A percentile compares a stretch with the other conserved stretches of the same genome.
Evolutionary conservation across 129 eudicot species (phyloP).

Genomic region (Artemisia tridentata): DNA sequence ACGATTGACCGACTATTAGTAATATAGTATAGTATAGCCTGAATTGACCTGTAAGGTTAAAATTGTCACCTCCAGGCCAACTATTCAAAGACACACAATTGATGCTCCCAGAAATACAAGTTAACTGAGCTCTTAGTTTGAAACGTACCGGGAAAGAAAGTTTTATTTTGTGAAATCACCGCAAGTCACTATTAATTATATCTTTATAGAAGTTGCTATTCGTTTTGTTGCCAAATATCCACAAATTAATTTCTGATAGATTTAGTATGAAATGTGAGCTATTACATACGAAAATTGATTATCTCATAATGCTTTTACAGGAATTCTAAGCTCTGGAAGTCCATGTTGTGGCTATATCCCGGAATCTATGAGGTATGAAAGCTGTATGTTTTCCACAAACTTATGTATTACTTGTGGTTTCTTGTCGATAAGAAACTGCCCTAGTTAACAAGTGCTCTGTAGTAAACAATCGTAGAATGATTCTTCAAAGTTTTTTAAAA

Average conservation of each 20-base stretch:
- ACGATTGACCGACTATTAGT: not conserved
- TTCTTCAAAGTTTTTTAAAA: not conserved
- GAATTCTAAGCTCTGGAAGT: slow-evolving; percentile 62
- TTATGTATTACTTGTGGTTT: not conserved
- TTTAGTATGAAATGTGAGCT: not conserved
- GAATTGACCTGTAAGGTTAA: not conserved
- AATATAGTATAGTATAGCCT: not conserved
- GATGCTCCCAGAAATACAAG: not conserved
- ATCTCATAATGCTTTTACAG: slow-evolving; percentile 36
- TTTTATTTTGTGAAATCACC: not conserved
- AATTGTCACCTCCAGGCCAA: not conserved
- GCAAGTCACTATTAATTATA: not conserved
- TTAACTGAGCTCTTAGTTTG: not conserved
- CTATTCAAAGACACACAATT: not conserved
- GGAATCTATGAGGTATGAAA: slow-evolving; percentile 82
- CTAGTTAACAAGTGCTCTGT: no score
- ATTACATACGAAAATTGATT: not conserved
- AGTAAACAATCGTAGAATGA: not conserved
- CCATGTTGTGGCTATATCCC: slow-evolving; percentile 86
- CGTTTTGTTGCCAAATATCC: not conserved
- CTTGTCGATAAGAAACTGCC: not conserved
- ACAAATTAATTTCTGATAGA: not conserved
- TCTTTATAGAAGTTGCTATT: not conserved
- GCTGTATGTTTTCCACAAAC: not conserved
- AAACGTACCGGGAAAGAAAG: not conserved